Evolutionary conservation across 768 basidiomycete species (phyloP).

Genomic region (Phanerochaete carnosa): DNA sequence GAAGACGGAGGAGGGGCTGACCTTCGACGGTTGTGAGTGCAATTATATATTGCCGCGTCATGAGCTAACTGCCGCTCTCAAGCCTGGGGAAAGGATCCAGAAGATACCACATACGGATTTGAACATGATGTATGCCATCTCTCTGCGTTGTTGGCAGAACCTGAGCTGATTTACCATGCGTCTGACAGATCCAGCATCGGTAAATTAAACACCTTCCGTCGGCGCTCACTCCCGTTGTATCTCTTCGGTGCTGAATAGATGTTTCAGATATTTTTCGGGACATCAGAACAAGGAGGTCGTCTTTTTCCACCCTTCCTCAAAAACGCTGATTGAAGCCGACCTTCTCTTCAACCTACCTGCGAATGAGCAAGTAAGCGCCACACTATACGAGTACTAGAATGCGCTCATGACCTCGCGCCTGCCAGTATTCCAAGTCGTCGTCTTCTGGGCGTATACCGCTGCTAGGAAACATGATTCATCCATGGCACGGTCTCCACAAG

Average conservation of each 20-base stretch:
- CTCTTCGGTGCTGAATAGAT: background rate
- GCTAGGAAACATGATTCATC: conserved; percentile 17
- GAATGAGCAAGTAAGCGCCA: conserved; percentile 57
- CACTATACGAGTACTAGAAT: background rate
- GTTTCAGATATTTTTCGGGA: conserved; percentile 64
- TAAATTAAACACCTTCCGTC: conserved; percentile 9
- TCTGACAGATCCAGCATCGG: conserved; percentile 28
- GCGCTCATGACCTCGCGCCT: background rate
- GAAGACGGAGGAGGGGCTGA: conserved; percentile 47
- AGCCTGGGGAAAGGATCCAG: conserved; percentile 31
- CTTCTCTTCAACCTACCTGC: conserved; percentile 79
- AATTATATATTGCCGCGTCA: background rate
- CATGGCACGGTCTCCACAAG: conserved; percentile 25
- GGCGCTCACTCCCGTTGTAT: background rate
- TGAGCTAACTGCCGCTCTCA: background rate
- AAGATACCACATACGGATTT: conserved; percentile 69
- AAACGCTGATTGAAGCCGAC: conserved; percentile 77
- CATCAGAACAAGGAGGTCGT: conserved; percentile 79
- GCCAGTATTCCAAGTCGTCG: conserved; percentile 36
- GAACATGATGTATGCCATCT: conserved; percentile 53
- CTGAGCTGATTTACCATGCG: background rate
- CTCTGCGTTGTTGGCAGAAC: background rate
- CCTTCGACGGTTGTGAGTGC: conserved; percentile 60
- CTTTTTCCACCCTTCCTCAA: conserved; percentile 70
- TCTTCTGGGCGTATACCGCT: conserved; percentile 24